phyloP scores from a whole-genome alignment of 176 grass and related monocot genomes.

The Lolium rigidum region DNA sequence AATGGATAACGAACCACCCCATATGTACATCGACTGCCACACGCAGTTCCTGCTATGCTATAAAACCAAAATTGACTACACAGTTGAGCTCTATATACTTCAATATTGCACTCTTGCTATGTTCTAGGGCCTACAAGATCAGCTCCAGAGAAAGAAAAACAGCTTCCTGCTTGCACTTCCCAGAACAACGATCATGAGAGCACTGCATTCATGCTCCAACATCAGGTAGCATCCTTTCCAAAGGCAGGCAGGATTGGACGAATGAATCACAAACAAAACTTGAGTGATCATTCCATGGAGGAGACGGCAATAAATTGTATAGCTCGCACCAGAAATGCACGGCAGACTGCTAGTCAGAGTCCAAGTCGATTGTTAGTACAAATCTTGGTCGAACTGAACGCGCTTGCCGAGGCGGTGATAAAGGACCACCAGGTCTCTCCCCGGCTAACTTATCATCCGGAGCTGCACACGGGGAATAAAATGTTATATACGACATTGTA shows the following conservation, averaged over 20 bases:
- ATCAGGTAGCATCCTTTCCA: not conserved
- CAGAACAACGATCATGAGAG: not conserved
- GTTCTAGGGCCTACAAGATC: not conserved
- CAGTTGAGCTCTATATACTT: not conserved
- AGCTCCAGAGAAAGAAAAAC: constrained; percentile 10
- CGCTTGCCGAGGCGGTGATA: not conserved
- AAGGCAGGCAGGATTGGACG: not conserved
- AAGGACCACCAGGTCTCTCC: constrained; percentile 20
- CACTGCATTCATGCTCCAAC: constrained; percentile 22
- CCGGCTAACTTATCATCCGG: not conserved
- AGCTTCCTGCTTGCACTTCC: not conserved
- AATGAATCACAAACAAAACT: constrained; percentile 15
- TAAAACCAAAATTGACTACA: constrained; percentile 33
- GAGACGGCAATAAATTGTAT: not conserved
- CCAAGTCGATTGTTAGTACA: constrained; percentile 60
- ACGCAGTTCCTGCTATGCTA: constrained; percentile 20
- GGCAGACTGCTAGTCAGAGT: constrained; percentile 62
- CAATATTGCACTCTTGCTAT: not conserved
- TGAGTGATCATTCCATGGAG: constrained; percentile 26
- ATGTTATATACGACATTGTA: not conserved
- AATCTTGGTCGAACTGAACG: constrained; percentile 57
- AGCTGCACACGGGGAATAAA: constrained; percentile 51
- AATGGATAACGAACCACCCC: not conserved
- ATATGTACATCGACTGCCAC: constrained; percentile 39
- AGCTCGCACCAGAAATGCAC: not conserved